Evolutionary conservation across 495 filamentous ascomycete genomes (phyloP).

Genomic region (Trichoderma gamsii): DNA sequence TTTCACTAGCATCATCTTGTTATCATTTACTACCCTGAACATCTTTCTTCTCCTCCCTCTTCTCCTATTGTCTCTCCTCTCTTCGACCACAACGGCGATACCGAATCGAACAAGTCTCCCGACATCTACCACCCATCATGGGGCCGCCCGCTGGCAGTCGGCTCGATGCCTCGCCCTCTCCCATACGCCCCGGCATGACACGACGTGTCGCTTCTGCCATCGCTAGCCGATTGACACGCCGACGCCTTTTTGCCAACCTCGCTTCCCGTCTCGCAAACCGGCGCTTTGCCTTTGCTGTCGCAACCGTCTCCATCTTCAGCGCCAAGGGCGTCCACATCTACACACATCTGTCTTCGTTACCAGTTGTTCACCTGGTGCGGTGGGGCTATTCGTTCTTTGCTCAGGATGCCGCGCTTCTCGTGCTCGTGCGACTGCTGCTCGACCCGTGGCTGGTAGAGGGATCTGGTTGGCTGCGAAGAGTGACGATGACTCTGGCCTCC

Average conservation of each 20-base stretch:
- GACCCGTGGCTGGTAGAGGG: neutral
- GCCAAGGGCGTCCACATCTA: constrained; percentile 16
- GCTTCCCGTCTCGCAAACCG: constrained; percentile 9
- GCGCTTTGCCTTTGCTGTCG: constrained; percentile 11
- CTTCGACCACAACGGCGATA: neutral
- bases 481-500: neutral
- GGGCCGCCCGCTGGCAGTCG: constrained; percentile 12
- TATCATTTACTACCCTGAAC: neutral
- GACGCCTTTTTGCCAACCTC: constrained; percentile 1
- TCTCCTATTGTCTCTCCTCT: neutral
- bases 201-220: neutral
- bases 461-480: neutral
- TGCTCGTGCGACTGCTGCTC: neutral
- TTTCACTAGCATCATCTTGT: neutral
- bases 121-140: neutral
- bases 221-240: neutral
- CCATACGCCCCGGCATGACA: neutral
- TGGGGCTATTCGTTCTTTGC: constrained; percentile 15
- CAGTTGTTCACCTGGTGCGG: neutral
- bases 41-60: neutral
- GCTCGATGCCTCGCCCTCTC: constrained; percentile 9
- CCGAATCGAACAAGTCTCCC: neutral
- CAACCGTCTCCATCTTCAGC: neutral
- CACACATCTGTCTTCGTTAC: constrained; percentile 4
- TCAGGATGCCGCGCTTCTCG: neutral